Percentiles rank a stretch among this genome's conserved stretches.
Evolutionary conservation across 495 filamentous ascomycete genomes (phyloP).

Genomic region (Trichoderma parareesei): DNA sequence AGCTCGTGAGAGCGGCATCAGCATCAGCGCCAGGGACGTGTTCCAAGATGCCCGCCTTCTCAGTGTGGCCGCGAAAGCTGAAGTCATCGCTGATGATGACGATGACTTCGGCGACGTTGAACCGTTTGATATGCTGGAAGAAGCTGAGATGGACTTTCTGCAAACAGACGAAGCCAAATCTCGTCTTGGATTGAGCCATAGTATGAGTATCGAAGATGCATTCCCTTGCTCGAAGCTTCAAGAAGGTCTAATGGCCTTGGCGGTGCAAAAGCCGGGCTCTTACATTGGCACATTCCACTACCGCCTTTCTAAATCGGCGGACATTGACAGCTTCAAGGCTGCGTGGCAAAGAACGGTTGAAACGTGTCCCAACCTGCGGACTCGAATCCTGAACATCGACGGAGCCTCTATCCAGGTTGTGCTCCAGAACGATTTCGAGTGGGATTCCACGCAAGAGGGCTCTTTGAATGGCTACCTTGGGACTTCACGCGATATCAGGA

Average conservation of each 20-base stretch:
- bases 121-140: neutral
- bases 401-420: conserved; percentile 18
- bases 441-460: neutral
- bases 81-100: neutral
- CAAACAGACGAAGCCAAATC: neutral
- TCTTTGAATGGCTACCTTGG: neutral
- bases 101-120: neutral
- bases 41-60: conserved; percentile 39
- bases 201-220: conserved; percentile 40
- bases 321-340: neutral
- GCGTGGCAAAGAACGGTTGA: conserved; percentile 5
- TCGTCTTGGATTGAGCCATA: neutral
- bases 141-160: neutral
- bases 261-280: neutral
- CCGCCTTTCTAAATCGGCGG: neutral
- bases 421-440: conserved; percentile 12
- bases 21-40: conserved; percentile 6
- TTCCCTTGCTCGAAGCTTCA: conserved; percentile 53
- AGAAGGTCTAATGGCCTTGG: conserved; percentile 26
- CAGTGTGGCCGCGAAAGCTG: neutral
- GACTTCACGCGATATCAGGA: neutral
- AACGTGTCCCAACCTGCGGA: conserved; percentile 51
- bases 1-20: neutral
- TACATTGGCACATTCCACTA: neutral
- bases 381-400: conserved; percentile 25